Percentiles rank a stretch among this genome's conserved stretches.
Evolutionary conservation across 768 basidiomycete species (phyloP).

Genomic region (Lentinula sp.): DNA sequence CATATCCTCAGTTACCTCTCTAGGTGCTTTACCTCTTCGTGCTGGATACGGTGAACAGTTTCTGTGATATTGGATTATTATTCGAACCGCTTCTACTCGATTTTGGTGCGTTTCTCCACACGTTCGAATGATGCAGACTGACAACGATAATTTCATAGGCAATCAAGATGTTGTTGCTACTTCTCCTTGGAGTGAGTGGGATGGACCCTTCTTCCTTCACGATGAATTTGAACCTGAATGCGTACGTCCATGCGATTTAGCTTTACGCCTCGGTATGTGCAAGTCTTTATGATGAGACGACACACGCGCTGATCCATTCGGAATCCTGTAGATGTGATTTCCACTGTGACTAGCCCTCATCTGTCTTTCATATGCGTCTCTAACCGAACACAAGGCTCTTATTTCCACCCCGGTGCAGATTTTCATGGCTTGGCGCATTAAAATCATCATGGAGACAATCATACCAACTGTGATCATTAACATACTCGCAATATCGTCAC

Average conservation of each 20-base stretch:
- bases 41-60: background rate
- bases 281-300: background rate
- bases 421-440: constrained; percentile 6
- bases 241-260: background rate
- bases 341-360: background rate
- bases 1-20: background rate
- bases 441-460: background rate
- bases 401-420: constrained; percentile 8
- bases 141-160: background rate
- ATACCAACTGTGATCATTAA: background rate
- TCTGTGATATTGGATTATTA: constrained; percentile 3
- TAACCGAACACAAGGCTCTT: background rate
- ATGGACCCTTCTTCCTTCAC: background rate
- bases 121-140: too few species aligned
- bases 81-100: constrained; percentile 7
- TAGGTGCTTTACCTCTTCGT: constrained; percentile 6
- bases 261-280: background rate
- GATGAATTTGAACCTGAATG: background rate
- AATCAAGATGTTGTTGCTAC: background rate
- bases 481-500: background rate
- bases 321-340: background rate
- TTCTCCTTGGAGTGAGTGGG: constrained; percentile 3
- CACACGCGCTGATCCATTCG: background rate
- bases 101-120: background rate
- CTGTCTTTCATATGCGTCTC: background rate